Evolutionary conservation across 2,329 filamentous ascomycete species (phyloP).

Genomic region (Aspergillus sp.): DNA sequence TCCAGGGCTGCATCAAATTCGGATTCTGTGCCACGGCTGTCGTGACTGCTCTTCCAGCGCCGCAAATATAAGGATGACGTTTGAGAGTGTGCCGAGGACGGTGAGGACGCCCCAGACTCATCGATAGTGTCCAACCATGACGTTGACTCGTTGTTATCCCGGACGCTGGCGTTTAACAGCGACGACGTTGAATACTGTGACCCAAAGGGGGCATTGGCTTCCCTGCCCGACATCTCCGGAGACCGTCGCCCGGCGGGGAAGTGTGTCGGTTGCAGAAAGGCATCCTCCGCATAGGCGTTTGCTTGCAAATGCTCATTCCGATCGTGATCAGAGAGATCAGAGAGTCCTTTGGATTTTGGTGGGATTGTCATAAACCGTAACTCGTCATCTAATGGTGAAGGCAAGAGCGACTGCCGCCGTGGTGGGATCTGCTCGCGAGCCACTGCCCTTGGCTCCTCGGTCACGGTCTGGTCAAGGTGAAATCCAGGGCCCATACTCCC

Average conservation of each 20-base stretch:
- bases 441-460: conserved; percentile 17
- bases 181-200: conserved; percentile 8
- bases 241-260: neutral
- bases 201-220: neutral
- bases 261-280: neutral
- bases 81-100: conserved; percentile 71
- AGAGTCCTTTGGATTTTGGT: conserved; percentile 31
- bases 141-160: conserved; percentile 66
- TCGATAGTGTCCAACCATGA: conserved; percentile 94
- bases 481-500: conserved; percentile 46
- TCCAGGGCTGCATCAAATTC: conserved; percentile 93
- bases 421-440: conserved; percentile 23
- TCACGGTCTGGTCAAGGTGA: conserved; percentile 16
- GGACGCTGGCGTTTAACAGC: conserved; percentile 13
- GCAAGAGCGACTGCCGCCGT: conserved; percentile 30
- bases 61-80: conserved; percentile 61
- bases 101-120: conserved; percentile 72
- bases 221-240: neutral
- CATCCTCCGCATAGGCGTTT: conserved; percentile 4
- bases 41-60: conserved; percentile 58
- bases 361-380: conserved; percentile 8
- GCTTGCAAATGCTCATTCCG: conserved; percentile 1
- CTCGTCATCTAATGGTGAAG: conserved; percentile 24
- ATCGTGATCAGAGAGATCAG: conserved; percentile 27
- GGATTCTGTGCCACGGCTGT: conserved; percentile 67